Base-by-base conservation (phyloP, 2,329 filamentous ascomycete genomes). In the Juglanconis juglandina region DNA sequence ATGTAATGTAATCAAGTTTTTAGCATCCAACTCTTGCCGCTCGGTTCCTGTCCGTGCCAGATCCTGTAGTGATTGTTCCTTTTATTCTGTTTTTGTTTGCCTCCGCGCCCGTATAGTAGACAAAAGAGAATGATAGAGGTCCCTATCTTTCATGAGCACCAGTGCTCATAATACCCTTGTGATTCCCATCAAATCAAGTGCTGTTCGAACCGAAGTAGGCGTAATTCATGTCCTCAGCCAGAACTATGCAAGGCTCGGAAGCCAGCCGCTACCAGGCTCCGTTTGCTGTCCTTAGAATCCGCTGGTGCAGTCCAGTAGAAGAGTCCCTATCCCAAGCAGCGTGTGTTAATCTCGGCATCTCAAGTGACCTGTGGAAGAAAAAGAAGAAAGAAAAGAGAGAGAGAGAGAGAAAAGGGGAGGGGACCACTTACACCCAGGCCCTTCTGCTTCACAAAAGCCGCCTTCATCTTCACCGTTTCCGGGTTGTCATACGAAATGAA, bases 271-370 rank as follows among this genome's bases (percentile, higher is more conserved):
- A 87, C 76, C 57, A 87, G 72, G 68, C 84, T 87, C 55, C 84
- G 77, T 55, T 81, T 79, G 63, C 77, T 80, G 56, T 84, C 80
- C 65, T 75, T 78, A 34, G 83, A 81, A 75, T 95, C 91, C 3
- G 84, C 86, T 13, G 88, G 87, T n/a, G 87, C 89, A 56, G 88
- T 87, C 88, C 89, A 93, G 73, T 93, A 95, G 72, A 92, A 94
- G 8, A 95, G 74, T 0, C 91, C 91, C 84, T 86, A 66, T n/a
- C 44, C 34, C 11, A 14, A 30, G 53, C 41, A 30, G n/a, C 11
- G 9, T 46, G n/a, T 34, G 50, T 65, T 56, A 66, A 54, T 61
- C 52, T 59, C 59, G 41, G 52, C 33, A 30, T 34, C 14, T 52
- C 62, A 48, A 65, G 34, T 53, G n/a, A 47, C 59, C 56, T 13